Base-by-base conservation (phyloP, 148 eudicot genomes). In the Drosera capensis region DNA sequence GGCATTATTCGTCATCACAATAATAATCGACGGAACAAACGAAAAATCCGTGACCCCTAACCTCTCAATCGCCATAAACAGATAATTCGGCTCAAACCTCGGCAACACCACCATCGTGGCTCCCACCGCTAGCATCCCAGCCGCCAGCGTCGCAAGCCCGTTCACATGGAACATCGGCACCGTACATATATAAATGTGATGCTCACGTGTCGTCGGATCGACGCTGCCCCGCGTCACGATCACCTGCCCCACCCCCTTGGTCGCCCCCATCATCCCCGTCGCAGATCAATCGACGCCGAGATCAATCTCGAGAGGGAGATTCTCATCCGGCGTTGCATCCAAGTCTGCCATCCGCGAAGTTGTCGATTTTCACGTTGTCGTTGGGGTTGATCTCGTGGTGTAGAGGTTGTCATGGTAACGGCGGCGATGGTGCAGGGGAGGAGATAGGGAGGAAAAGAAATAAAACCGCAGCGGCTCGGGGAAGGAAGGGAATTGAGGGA, bases 231-330 rank as follows among this genome's bases (percentile, higher is more conserved):
- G 3, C 12, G 7, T 41, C 1, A 69, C 34, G 11, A 82, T 21
- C 1, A 70, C 71, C 50, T 81, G 79, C 3, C 81, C 55, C 1
- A 92, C 99, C 14, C 99, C 99, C 71, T 92, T 92, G 45, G 95
- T 85, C 8, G 72, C 74, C 1, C 99, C 95, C 12, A 94, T 92
- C 2, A 95, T 92, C 13, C 99, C 99, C 4, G 95, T 78, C 21
- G 99, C n/a, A n/a, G n/a, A n/a, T n/a, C n/a, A n/a, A n/a, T n/a
- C n/a, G n/a, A n/a, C n/a, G n/a, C n/a, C n/a, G n/a, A n/a, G n/a
- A n/a, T n/a, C n/a, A n/a, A n/a, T n/a, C n/a, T n/a, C n/a, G n/a
- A n/a, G n/a, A n/a, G n/a, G n/a, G n/a, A n/a, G n/a, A n/a, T n/a
- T n/a, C n/a, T n/a, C n/a, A n/a, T n/a, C n/a, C n/a, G n/a, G n/a